Conservation (phyloP, 2,329 filamentous ascomycete genomes). For the Intubia oerlemansii region DNA sequence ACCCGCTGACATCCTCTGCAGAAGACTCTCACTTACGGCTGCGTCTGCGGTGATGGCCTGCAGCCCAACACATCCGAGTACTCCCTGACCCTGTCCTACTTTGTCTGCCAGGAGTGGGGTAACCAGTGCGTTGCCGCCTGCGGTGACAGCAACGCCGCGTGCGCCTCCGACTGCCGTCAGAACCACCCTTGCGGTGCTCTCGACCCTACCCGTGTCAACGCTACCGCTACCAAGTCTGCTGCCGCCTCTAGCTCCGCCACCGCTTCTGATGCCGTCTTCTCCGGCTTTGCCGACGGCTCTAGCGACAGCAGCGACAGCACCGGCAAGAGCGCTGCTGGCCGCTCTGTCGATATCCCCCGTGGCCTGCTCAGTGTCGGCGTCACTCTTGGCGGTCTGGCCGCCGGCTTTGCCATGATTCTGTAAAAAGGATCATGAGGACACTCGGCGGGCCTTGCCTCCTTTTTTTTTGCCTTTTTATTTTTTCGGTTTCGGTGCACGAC, state of each 20-base stretch:
- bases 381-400: conserved; percentile 9
- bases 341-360: conserved; percentile 6
- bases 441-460: too few relatives aligned
- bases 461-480: neutral
- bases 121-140: conserved; percentile 44
- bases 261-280: conserved; percentile 15
- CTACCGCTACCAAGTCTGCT: conserved; percentile 21
- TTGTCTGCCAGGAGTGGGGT: conserved; percentile 50
- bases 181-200: conserved; percentile 55
- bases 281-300: conserved; percentile 11
- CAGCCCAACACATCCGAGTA: conserved; percentile 57
- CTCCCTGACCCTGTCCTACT: conserved; percentile 59
- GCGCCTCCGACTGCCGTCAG: conserved; percentile 36
- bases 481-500: too few relatives aligned
- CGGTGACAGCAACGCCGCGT: conserved; percentile 27
- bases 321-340: conserved; percentile 3
- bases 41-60: conserved; percentile 45
- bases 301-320: neutral
- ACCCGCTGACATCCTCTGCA: conserved; percentile 11
- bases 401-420: conserved; percentile 17
- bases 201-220: conserved; percentile 38
- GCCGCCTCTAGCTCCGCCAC: conserved; percentile 10
- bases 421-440: too few relatives aligned
- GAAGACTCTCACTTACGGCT: conserved; percentile 44
- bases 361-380: conserved; percentile 10